A percentile compares a stretch with the other conserved stretches of the same genome.
These are phyloP conservation scores for Vigna angularis DNA, from an alignment of 306 rosid species.

Conservation along the genomic window DNA sequence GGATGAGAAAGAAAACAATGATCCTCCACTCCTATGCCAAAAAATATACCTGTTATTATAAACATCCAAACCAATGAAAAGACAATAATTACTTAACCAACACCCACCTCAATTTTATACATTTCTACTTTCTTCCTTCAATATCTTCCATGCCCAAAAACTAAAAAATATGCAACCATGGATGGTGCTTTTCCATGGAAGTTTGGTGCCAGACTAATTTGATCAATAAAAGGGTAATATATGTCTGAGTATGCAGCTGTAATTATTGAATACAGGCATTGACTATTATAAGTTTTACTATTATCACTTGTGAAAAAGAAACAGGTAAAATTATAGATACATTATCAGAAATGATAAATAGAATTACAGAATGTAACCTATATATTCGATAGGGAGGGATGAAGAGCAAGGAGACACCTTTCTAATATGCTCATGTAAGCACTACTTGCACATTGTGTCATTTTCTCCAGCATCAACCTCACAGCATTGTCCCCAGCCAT, in stretches of 20 bases:
- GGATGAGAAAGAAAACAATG: slow-evolving; percentile 6
- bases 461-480: slow-evolving; percentile 90
- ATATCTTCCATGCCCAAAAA: slow-evolving; percentile 3
- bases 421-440: slow-evolving; percentile 94
- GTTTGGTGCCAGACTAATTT: slow-evolving; percentile 26
- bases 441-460: slow-evolving; percentile 91
- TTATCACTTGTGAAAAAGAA: neutral
- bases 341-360: slow-evolving; percentile 7
- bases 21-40: slow-evolving; percentile 27
- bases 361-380: slow-evolving; percentile 14
- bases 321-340: neutral
- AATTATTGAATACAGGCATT: neutral
- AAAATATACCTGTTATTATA: neutral
- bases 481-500: slow-evolving; percentile 97
- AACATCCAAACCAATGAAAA: slow-evolving; percentile 18
- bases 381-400: slow-evolving; percentile 34
- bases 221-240: slow-evolving; percentile 22
- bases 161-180: slow-evolving; percentile 25
- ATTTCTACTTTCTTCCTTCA: neutral
- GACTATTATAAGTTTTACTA: neutral
- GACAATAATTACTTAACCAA: neutral
- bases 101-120: slow-evolving; percentile 9
- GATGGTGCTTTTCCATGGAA: slow-evolving; percentile 19
- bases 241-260: neutral
- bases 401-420: slow-evolving; percentile 59